phyloP scores from a whole-genome alignment of 331 rosid species.

The Cydonia oblonga region DNA sequence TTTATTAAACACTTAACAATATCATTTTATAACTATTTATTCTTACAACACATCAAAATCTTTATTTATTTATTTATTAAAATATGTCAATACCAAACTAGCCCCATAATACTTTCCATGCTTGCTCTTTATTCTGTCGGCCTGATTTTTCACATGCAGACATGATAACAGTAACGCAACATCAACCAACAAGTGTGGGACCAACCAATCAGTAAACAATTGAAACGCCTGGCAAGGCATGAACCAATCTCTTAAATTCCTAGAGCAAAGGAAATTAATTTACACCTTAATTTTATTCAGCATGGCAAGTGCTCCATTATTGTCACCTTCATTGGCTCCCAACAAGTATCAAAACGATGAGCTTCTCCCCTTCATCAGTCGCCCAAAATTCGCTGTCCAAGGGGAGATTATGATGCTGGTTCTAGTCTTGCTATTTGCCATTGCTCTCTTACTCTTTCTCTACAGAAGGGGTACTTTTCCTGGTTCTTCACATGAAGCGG shows the following conservation, averaged over 20 bases:
- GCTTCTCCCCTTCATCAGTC: background rate
- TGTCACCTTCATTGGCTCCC: background rate
- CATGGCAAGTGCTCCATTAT: background rate
- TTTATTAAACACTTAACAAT: no score
- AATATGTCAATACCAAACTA: no score
- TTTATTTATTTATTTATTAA: no score
- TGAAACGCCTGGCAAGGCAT: background rate
- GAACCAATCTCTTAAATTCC: background rate
- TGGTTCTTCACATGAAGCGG: background rate
- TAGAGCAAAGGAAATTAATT: background rate
- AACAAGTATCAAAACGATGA: background rate
- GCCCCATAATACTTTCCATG: background rate
- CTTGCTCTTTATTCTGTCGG: background rate
- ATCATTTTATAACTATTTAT: no score
- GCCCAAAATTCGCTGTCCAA: constrained; percentile 23
- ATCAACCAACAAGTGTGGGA: background rate
- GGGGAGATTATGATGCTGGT: constrained; percentile 35
- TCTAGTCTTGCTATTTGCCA: constrained; percentile 15
- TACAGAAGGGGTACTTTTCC: background rate
- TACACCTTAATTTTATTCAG: background rate
- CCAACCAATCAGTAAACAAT: background rate
- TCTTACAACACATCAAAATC: no score
- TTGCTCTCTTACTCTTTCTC: constrained; percentile 1
- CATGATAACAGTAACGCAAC: background rate
- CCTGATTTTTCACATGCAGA: background rate